Conservation (phyloP, 169 alveolate species). For the Eimeria necatrix region DNA sequence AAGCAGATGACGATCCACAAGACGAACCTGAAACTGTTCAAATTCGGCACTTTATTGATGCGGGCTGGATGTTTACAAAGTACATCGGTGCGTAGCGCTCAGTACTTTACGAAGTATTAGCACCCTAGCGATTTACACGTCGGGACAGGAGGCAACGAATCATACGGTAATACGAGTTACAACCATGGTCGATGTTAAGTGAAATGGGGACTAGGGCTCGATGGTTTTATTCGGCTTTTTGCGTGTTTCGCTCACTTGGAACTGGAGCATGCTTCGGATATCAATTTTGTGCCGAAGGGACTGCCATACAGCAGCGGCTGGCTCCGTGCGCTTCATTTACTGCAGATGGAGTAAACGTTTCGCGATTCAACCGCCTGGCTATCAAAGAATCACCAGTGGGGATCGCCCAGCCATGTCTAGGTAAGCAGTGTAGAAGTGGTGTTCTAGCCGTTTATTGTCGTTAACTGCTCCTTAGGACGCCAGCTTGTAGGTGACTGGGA, state of each 20-base stretch:
- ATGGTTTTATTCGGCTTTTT: background rate
- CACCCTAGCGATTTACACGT: background rate
- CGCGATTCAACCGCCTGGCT: conserved; percentile 67
- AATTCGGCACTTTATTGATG: conserved; percentile 64
- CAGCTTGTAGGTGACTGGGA: background rate
- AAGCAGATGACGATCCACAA: background rate
- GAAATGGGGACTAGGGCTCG: background rate
- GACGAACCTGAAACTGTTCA: conserved; percentile 51
- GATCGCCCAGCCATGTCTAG: conserved; percentile 43
- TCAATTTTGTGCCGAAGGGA: too few species aligned
- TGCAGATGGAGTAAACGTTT: conserved; percentile 42
- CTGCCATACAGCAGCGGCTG: background rate
- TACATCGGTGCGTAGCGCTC: conserved; percentile 14
- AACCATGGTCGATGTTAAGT: background rate
- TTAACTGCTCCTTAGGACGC: background rate
- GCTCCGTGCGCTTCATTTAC: background rate
- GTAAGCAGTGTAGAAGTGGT: background rate
- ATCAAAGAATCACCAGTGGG: conserved; percentile 40
- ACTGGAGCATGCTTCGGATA: background rate
- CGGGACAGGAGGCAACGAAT: background rate
- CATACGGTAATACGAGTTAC: too few species aligned
- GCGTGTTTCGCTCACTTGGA: background rate
- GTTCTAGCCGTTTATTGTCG: background rate
- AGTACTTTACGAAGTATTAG: background rate
- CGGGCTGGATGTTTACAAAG: conserved; percentile 55